Percentiles rank a stretch among this genome's conserved stretches.
Evolutionary conservation across 805 yeast species (phyloP).

Genomic region (Komagataella populi): DNA sequence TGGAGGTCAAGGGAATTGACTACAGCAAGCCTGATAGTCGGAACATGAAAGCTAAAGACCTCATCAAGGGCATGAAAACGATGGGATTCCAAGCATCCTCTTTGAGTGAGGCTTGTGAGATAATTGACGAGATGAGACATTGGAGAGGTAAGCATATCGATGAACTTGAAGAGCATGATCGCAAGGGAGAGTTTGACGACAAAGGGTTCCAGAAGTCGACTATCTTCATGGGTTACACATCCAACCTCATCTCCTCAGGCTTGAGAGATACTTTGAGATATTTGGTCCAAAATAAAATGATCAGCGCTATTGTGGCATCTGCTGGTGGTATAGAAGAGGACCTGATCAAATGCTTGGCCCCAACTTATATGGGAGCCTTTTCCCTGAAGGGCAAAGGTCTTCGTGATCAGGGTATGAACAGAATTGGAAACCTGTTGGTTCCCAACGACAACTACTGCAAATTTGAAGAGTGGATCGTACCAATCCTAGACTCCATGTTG

Average conservation of each 20-base stretch:
- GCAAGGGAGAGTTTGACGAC: constrained; percentile 66
- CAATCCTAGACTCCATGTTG: constrained; percentile 74
- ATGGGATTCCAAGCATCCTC: constrained; percentile 98
- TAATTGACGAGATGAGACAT: constrained; percentile 79
- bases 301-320: constrained; percentile 88
- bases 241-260: constrained; percentile 91
- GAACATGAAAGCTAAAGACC: constrained; percentile 67
- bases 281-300: constrained; percentile 88
- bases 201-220: constrained; percentile 75
- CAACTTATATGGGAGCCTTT: constrained; percentile 91
- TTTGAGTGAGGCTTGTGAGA: constrained; percentile 79
- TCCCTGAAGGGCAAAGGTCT: constrained; percentile 65
- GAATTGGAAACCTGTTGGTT: constrained; percentile 92
- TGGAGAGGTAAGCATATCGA: constrained; percentile 83
- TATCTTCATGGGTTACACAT: constrained; percentile 90
- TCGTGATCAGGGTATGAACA: constrained; percentile 92
- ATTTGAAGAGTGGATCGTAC: constrained; percentile 98
- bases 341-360: constrained; percentile 89
- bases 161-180: constrained; percentile 54
- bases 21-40: constrained; percentile 67
- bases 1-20: constrained; percentile 78
- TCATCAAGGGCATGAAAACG: constrained; percentile 70
- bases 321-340: constrained; percentile 99
- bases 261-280: constrained; percentile 80
- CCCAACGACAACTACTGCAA: constrained; percentile 97